phyloP scores from a whole-genome alignment of 1,284 basidiomycete genomes.

The Pterulicium gracile region DNA sequence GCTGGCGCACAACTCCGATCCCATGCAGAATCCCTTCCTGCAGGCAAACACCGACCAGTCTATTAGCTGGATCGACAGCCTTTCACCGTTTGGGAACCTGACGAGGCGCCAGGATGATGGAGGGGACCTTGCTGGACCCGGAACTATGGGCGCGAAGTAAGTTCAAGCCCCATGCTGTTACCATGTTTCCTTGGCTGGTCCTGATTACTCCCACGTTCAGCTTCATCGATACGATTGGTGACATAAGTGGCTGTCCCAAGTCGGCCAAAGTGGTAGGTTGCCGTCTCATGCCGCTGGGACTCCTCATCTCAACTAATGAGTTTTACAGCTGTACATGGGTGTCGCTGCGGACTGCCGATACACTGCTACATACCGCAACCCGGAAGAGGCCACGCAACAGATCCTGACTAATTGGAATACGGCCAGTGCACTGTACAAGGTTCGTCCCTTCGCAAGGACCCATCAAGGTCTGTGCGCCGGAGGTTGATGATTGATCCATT shows the following conservation, averaged over 20 bases:
- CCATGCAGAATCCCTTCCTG: constrained; percentile 42
- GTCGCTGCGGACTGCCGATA: constrained; percentile 87
- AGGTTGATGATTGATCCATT: no score
- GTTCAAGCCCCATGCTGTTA: constrained; percentile 12
- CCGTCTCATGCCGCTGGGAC: background rate
- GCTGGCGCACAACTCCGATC: constrained; percentile 57
- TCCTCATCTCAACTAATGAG: background rate
- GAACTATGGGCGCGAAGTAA: constrained; percentile 42
- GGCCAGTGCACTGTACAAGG: constrained; percentile 72
- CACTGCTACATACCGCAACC: constrained; percentile 46
- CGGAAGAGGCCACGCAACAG: constrained; percentile 57
- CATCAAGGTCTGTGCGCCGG: no score
- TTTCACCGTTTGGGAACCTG: no score
- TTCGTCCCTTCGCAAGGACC: constrained; percentile 14
- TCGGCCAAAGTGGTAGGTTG: constrained; percentile 61
- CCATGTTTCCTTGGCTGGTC: constrained; percentile 8
- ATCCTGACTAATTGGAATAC: constrained; percentile 75
- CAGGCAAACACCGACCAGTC: background rate
- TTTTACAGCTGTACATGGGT: constrained; percentile 58
- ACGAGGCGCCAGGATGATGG: no score
- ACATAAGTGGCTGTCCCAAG: constrained; percentile 64
- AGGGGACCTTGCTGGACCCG: constrained; percentile 48
- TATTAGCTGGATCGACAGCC: background rate
- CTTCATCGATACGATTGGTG: constrained; percentile 58
- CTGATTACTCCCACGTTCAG: constrained; percentile 25